Evolutionary conservation across 441 rosid genomes (phyloP).

Genomic region (Euphorbia celastroides): DNA sequence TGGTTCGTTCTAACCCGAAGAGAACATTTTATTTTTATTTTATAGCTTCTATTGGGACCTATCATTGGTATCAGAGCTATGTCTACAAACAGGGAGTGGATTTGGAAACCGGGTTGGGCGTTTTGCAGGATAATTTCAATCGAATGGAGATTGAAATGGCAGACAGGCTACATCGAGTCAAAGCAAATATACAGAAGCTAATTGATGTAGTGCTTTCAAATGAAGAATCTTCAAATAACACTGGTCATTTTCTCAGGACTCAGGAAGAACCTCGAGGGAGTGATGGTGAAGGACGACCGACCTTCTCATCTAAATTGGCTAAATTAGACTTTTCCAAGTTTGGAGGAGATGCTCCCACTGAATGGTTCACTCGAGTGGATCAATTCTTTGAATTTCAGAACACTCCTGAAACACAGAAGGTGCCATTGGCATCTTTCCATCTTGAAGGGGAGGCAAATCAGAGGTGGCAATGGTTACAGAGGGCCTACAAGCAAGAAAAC

Average conservation of each 20-base stretch:
- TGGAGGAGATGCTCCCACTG: neutral
- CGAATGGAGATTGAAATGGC: neutral
- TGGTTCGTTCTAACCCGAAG: neutral
- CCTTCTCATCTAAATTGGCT: neutral
- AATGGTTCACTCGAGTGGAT: neutral
- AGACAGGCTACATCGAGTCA: neutral
- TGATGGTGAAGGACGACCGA: neutral
- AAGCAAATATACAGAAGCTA: neutral
- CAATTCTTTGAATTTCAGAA: neutral
- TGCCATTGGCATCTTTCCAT: neutral
- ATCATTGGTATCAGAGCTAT: neutral
- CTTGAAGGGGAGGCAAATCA: constrained; percentile 2
- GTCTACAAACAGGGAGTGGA: neutral
- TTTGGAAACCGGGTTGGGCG: neutral
- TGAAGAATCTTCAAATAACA: neutral
- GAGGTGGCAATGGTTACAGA: constrained; percentile 2
- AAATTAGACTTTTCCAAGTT: constrained; percentile 6
- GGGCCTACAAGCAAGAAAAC: neutral
- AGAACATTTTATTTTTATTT: neutral
- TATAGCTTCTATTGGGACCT: neutral
- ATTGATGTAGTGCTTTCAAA: neutral
- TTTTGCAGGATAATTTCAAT: neutral
- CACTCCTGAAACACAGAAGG: neutral
- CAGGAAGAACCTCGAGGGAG: neutral
- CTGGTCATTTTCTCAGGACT: neutral